Evolutionary conservation across 2,329 filamentous ascomycete genomes (phyloP).

Genomic region (Orbilia ellipsospora): DNA sequence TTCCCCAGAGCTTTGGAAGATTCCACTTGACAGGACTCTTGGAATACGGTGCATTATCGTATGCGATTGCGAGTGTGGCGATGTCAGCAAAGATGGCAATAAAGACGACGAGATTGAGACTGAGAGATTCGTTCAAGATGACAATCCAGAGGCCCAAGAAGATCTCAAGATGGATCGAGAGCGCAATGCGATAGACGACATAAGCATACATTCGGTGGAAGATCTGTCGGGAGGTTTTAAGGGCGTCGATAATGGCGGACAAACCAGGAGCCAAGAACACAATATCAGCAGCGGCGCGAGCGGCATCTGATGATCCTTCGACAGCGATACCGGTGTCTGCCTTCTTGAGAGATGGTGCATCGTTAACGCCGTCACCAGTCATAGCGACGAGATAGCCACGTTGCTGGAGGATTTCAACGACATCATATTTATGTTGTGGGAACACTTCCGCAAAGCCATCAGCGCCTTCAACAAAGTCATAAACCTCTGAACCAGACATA

Average conservation of each 20-base stretch:
- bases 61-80: slow-evolving; percentile 88
- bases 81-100: slow-evolving; percentile 95
- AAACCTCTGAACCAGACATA: slow-evolving; percentile 92
- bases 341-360: slow-evolving; percentile 91
- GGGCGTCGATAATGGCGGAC: slow-evolving; percentile 89
- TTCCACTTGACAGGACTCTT: slow-evolving; percentile 93
- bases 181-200: slow-evolving; percentile 91
- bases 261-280: slow-evolving; percentile 92
- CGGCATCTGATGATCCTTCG: slow-evolving; percentile 89
- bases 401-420: slow-evolving; percentile 92
- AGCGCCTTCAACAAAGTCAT: slow-evolving; percentile 93
- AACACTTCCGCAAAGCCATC: slow-evolving; percentile 96
- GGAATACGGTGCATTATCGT: slow-evolving; percentile 90
- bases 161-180: slow-evolving; percentile 90
- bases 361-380: slow-evolving; percentile 96
- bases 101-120: slow-evolving; percentile 89
- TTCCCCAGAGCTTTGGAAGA: slow-evolving; percentile 90
- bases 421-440: slow-evolving; percentile 94
- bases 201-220: slow-evolving; percentile 98
- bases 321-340: slow-evolving; percentile 97
- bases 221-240: slow-evolving; percentile 93
- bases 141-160: slow-evolving; percentile 93
- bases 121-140: slow-evolving; percentile 83
- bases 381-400: slow-evolving; percentile 94
- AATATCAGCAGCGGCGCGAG: slow-evolving; percentile 90